A percentile compares a stretch with the other conserved stretches of the same genome.
Evolutionary conservation across 129 eudicot species (phyloP).

Genomic region (Daucus carota): DNA sequence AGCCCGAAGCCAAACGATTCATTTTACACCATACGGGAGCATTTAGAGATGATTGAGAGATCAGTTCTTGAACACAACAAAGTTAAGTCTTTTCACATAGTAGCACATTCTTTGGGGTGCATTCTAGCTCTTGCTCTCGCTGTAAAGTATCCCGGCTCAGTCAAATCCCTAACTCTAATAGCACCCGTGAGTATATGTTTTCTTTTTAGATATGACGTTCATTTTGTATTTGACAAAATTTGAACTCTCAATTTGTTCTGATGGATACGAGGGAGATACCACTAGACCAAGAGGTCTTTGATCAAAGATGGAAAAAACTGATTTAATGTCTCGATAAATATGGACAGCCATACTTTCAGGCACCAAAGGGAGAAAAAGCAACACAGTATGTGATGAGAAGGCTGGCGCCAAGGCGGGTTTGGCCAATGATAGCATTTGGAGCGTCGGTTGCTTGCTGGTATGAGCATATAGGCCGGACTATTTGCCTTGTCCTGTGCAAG

Average conservation of each 20-base stretch:
- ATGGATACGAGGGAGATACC: background rate
- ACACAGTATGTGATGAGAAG: conserved; percentile 82
- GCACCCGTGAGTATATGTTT: conserved; percentile 61
- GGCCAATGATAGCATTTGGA: conserved; percentile 77
- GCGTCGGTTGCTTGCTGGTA: conserved; percentile 94
- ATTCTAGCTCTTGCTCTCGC: conserved; percentile 78
- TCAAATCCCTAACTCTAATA: conserved; percentile 75
- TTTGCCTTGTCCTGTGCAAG: conserved; percentile 66
- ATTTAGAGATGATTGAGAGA: conserved; percentile 77
- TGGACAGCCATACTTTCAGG: conserved; percentile 73
- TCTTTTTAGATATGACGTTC: background rate
- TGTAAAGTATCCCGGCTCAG: conserved; percentile 53
- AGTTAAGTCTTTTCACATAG: conserved; percentile 76
- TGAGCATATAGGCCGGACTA: conserved; percentile 81
- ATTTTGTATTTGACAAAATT: background rate
- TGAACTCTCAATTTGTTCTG: background rate
- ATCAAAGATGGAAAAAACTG: background rate
- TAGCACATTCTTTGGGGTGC: conserved; percentile 94
- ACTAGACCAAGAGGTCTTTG: no score
- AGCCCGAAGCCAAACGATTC: conserved; percentile 89
- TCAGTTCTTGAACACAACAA: conserved; percentile 61
- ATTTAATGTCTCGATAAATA: background rate
- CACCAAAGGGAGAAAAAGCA: conserved; percentile 74
- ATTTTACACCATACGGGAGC: conserved; percentile 72
- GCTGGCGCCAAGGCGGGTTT: conserved; percentile 79